Percentiles rank a stretch among this genome's conserved stretches.
These are phyloP conservation scores for Casaregolazyma lundiana DNA, from an alignment of 1,139 yeast species.

Conservation along the genomic window DNA sequence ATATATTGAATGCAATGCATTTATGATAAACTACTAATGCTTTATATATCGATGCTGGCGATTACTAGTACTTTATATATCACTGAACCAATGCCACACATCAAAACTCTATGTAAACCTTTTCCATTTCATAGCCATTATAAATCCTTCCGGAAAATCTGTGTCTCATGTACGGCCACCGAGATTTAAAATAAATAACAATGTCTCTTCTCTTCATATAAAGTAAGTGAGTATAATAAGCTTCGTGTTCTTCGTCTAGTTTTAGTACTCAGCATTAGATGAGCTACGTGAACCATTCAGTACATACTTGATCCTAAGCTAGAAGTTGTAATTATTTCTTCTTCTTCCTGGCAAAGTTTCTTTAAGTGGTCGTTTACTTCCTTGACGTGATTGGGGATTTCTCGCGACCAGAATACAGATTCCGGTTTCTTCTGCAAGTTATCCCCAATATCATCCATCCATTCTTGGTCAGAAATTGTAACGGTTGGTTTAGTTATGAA, in stretches of 20 bases:
- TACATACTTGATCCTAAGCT: neutral
- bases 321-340: neutral
- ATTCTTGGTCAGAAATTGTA: too few relatives aligned
- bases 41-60: too few relatives aligned
- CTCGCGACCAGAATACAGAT: neutral
- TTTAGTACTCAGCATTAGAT: too few relatives aligned
- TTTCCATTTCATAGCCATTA: too few relatives aligned
- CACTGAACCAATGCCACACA: too few relatives aligned
- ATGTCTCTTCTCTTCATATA: neutral
- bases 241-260: neutral
- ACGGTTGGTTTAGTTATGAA: neutral
- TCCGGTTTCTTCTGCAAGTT: neutral
- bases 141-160: neutral
- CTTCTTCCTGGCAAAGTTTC: neutral
- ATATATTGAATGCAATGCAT: too few relatives aligned
- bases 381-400: neutral
- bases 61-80: too few relatives aligned
- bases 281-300: neutral
- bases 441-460: neutral
- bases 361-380: neutral
- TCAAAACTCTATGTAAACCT: too few relatives aligned
- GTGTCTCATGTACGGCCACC: neutral
- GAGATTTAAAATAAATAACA: neutral
- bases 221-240: neutral
- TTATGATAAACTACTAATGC: too few relatives aligned